Base-by-base conservation (phyloP, 371 early-diverging fungal species). In the Smittium culicis region DNA sequence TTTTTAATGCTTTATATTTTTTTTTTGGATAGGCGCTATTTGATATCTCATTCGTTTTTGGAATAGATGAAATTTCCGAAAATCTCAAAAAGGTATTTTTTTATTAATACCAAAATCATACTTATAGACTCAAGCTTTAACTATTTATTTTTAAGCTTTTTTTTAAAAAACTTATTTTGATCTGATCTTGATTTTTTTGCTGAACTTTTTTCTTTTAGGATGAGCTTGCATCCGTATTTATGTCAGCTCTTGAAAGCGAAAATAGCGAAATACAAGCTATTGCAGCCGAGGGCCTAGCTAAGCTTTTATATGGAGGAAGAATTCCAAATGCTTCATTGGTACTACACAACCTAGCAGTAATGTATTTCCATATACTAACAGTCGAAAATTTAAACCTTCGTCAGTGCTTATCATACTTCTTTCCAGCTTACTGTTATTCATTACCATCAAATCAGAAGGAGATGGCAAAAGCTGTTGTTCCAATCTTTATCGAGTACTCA, bases 361-460 rank as follows among this genome's bases (percentile, higher is more conserved):
- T 90, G 14, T 93, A 92, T 73, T 93, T 88, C 73, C 86, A 89
- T 72, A 88, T 89, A 2, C 70, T 74, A 0, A 85, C 87, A 5
- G 72, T 72, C 20, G 70, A 69, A 29, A 90, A 88, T 69, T 73
- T 81, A 61, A 83, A 82, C 32, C 75, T 90, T 57, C 81, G 88
- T 1, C 93, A 92, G 72, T 90, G 91, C 66, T 76, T 93, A 27
- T 82, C 82, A 30, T 92, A 92, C 73, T 93, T 93, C 69, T 84
- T 93, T 70, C 91, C 89, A 2, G 91, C 86, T 5, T 90, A 82
- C 65, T 83, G 88, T 69, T 85, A 86, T 67, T 87, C 89, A 27
- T 78, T 85, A 0, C 71, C 74, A 35, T 83, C 82, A 1, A 87
- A 88, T 73, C 91, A 92, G 72, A 70, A 67, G 11, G 57, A 79